Percentiles rank a stretch among this genome's conserved stretches.
These are phyloP conservation scores for Dunaliella salina DNA, from an alignment of 163 green algal genomes.

Conservation along the genomic window DNA sequence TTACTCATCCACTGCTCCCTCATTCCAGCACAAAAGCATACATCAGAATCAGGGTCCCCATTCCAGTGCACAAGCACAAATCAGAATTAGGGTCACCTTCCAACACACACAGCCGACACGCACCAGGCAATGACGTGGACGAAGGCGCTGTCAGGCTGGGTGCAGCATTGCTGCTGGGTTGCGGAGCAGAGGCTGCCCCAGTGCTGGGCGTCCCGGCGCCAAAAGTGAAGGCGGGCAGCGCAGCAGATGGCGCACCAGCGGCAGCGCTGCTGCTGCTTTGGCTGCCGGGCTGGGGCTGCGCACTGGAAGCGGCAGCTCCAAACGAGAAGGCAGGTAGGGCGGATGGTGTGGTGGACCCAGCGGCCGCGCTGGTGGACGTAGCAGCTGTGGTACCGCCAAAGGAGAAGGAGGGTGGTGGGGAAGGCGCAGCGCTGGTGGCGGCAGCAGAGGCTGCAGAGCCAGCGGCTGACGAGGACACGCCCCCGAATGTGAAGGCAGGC, in stretches of 20 bases:
- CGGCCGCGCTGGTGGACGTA: background rate
- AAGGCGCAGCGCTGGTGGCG: too few species aligned
- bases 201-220: too few species aligned
- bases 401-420: background rate
- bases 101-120: background rate
- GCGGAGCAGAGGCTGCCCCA: too few species aligned
- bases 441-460: too few species aligned
- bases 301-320: background rate
- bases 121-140: background rate
- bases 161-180: background rate
- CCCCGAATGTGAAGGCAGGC: too few species aligned
- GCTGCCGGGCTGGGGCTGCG: too few species aligned
- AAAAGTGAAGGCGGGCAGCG: too few species aligned
- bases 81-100: background rate
- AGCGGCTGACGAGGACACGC: too few species aligned
- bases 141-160: background rate
- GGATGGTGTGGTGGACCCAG: background rate
- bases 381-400: background rate
- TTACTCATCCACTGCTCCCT: background rate
- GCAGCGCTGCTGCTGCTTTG: too few species aligned
- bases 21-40: background rate
- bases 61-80: background rate
- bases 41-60: background rate
- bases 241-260: too few species aligned
- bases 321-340: background rate